Percentiles rank a stretch among this genome's conserved stretches.
These are phyloP conservation scores for Actinidia chinensis DNA, from an alignment of 179 eudicot species.

Conservation along the genomic window DNA sequence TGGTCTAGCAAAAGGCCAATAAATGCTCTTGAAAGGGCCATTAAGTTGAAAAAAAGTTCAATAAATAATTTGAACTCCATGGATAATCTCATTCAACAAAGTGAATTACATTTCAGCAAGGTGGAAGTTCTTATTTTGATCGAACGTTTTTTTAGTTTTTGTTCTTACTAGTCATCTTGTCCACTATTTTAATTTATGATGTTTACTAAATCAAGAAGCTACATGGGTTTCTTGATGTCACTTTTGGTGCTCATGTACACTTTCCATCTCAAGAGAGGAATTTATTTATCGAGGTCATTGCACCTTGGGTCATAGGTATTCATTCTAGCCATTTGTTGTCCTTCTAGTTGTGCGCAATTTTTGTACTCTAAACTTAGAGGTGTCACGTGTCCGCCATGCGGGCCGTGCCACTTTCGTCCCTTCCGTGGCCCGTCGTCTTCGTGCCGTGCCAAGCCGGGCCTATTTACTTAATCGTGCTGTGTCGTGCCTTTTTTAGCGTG, in stretches of 20 bases:
- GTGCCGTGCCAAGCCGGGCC: no score
- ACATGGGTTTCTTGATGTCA: not conserved
- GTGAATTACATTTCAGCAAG: not conserved
- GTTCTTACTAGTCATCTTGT: not conserved
- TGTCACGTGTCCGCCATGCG: no score
- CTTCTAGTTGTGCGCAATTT: conserved; percentile 1
- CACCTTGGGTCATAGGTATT: not conserved
- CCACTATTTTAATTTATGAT: not conserved
- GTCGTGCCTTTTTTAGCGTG: no score
- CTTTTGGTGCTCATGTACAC: not conserved
- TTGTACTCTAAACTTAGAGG: no score
- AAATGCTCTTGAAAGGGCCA: no score
- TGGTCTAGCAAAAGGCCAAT: conserved; percentile 7
- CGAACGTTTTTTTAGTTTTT: not conserved
- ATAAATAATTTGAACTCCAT: not conserved
- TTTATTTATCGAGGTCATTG: not conserved
- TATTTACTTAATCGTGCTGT: no score
- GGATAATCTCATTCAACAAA: not conserved
- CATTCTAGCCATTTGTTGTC: not conserved
- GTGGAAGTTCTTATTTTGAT: not conserved
- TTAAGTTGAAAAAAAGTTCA: not conserved
- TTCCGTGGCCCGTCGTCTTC: no score
- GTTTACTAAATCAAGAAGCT: no score
- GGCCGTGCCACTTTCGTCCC: no score
- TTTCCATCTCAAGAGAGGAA: not conserved